Conservation (phyloP, 257 asterid genomes). For the Ocimum tenuiflorum region DNA sequence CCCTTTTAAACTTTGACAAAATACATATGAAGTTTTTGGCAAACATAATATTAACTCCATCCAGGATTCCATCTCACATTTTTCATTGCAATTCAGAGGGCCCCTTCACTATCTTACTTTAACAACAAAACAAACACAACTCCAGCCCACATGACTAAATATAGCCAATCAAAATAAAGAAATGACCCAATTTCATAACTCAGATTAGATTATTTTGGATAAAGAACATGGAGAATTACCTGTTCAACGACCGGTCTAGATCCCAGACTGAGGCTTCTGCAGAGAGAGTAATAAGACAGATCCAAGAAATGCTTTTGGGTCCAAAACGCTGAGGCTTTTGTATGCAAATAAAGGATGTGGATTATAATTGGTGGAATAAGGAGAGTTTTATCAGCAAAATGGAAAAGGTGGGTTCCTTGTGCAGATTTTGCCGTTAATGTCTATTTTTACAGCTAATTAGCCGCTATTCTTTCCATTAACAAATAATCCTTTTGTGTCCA, state of each 20-base stretch:
- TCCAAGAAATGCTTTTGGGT: slow-evolving; percentile 19
- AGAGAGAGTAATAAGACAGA: slow-evolving; percentile 10
- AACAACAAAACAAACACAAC: neutral
- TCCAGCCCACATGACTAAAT: slow-evolving; percentile 5
- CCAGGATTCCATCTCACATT: neutral
- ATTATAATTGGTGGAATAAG: slow-evolving; percentile 16
- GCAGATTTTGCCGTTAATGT: slow-evolving; percentile 10
- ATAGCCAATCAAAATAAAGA: slow-evolving; percentile 13
- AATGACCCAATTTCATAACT: neutral
- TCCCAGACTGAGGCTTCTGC: slow-evolving; percentile 7
- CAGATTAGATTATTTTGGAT: neutral
- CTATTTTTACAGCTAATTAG: slow-evolving; percentile 25
- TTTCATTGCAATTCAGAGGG: neutral
- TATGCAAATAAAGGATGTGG: neutral
- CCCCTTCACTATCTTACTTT: slow-evolving; percentile 12
- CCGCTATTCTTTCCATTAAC: neutral
- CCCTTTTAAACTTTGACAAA: slow-evolving; percentile 18
- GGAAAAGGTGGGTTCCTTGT: neutral
- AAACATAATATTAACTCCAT: no score
- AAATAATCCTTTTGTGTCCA: slow-evolving; percentile 16
- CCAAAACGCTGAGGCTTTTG: slow-evolving; percentile 15
- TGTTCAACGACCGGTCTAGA: slow-evolving; percentile 13
- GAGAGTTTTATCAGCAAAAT: neutral
- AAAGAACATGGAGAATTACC: slow-evolving; percentile 24
- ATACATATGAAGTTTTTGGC: neutral